Evolutionary conservation across 1,284 basidiomycete genomes (phyloP), one percentile per base, ranked within the genome.

Genomic region (Cystobasidium sp.): DNA sequence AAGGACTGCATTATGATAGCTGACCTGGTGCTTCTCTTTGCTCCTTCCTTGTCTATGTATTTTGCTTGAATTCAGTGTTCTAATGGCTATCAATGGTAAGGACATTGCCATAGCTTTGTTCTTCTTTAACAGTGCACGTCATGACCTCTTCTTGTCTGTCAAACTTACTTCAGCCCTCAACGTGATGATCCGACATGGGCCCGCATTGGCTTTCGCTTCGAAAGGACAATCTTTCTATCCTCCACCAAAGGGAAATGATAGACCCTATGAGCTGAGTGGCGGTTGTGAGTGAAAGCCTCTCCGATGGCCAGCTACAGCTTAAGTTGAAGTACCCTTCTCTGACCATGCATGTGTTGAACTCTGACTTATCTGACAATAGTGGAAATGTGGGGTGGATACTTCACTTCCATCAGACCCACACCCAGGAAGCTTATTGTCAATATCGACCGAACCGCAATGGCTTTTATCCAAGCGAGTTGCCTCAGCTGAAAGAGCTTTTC

Each of bases 371-470:
- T n/a, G n/a, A n/a, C n/a, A n/a, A n/a, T 56, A 66, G 56, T 76
- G 37, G 75, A 76, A 47, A 62, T 76, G 41, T 76, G 75, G 75
- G 64, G 66, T 8, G 75, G 75, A 8, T 76, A 73, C 66, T 76
- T 74, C 44, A 68, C 66, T n/a, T 68, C 65, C n/a, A 67, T 76
- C 44, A 64, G 75, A 46, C 65, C 71, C 0, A 53, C 69, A 3
- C 43, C 52, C 1, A 47, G 61, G 37, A 68, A 74, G 31, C 70
- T 76, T 41, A 68, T 74, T 59, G 65, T 76, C 58, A 76, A 76
- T 51, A 44, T 76, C 22, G 75, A 76, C 61, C 44, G 71, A 24
- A 74, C 75, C 14, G 70, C 75, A 3, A 71, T 66, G 65, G 47
- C 67, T 18, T 69, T 75, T 52, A 75, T 69, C 31, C 49, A 63